Evolutionary conservation across 169 alveolate species (phyloP).

Genomic region (Plasmodium inui): DNA sequence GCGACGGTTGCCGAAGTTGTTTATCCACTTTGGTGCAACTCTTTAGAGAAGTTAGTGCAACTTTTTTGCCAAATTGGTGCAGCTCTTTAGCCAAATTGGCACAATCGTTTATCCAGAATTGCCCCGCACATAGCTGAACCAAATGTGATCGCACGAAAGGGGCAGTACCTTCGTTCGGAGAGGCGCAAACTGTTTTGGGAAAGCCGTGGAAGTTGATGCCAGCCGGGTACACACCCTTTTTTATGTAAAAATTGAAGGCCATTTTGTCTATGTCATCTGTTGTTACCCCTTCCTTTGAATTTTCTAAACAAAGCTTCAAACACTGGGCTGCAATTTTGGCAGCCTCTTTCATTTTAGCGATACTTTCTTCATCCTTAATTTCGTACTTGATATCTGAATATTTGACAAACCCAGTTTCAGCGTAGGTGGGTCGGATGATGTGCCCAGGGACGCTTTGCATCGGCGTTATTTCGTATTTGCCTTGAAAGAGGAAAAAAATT

Average conservation of each 20-base stretch:
- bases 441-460: conserved; percentile 78
- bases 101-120: too few species aligned
- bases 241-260: conserved; percentile 90
- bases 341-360: conserved; percentile 81
- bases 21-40: background rate
- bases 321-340: conserved; percentile 82
- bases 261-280: conserved; percentile 92
- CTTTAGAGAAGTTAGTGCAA: background rate
- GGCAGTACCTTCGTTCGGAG: conserved; percentile 90
- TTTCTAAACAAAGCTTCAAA: conserved; percentile 80
- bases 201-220: conserved; percentile 94
- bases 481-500: conserved; percentile 66
- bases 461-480: conserved; percentile 78
- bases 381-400: conserved; percentile 71
- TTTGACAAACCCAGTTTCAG: conserved; percentile 68
- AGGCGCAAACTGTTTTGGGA: conserved; percentile 94
- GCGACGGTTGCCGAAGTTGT: background rate
- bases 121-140: background rate
- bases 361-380: conserved; percentile 77
- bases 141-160: background rate
- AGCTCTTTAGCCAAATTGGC: background rate
- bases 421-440: conserved; percentile 80
- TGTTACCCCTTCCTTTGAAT: conserved; percentile 87
- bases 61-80: background rate
- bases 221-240: conserved; percentile 94